These are phyloP conservation scores for Dendryphion nanum DNA, from an alignment of 2,329 filamentous ascomycete genomes.

Conservation along the genomic window DNA sequence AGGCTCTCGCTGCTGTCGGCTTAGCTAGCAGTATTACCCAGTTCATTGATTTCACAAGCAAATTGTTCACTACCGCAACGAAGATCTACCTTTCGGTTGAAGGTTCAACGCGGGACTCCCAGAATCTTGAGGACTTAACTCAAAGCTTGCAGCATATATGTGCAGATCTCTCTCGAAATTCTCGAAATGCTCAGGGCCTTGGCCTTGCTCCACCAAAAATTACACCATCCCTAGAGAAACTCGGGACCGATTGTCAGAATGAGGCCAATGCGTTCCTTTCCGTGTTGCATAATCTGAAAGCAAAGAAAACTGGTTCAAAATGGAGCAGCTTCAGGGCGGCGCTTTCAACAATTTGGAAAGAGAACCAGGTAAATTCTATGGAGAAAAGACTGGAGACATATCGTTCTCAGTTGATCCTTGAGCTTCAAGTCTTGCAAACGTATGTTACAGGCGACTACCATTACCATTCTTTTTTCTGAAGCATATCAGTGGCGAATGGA, in stretches of 20 bases:
- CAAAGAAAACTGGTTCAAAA: slow-evolving; percentile 3
- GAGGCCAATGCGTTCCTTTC: slow-evolving; percentile 32
- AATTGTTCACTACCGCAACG: slow-evolving; percentile 5
- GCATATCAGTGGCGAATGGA: too few species aligned
- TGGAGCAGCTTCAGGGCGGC: slow-evolving; percentile 6
- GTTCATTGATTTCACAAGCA: slow-evolving; percentile 27
- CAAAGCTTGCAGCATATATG: background rate
- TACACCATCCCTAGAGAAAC: background rate
- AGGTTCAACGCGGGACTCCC: background rate
- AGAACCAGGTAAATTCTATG: slow-evolving; percentile 3
- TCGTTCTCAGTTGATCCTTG: slow-evolving; percentile 4
- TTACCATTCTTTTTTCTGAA: too few species aligned
- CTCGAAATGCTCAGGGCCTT: background rate
- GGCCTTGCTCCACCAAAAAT: background rate
- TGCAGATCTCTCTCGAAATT: background rate
- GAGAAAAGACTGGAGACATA: slow-evolving; percentile 6
- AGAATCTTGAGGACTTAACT: background rate
- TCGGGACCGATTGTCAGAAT: slow-evolving; percentile 16
- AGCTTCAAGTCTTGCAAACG: slow-evolving; percentile 4
- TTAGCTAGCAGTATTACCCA: slow-evolving; percentile 13
- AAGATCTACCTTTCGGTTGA: background rate
- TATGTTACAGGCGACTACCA: too few species aligned
- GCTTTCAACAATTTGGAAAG: slow-evolving; percentile 4
- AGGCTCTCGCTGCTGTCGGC: slow-evolving; percentile 11
- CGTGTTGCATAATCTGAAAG: slow-evolving; percentile 1